Base-by-base conservation (phyloP, 2,329 filamentous ascomycete genomes). In the Fusarium hainanense region DNA sequence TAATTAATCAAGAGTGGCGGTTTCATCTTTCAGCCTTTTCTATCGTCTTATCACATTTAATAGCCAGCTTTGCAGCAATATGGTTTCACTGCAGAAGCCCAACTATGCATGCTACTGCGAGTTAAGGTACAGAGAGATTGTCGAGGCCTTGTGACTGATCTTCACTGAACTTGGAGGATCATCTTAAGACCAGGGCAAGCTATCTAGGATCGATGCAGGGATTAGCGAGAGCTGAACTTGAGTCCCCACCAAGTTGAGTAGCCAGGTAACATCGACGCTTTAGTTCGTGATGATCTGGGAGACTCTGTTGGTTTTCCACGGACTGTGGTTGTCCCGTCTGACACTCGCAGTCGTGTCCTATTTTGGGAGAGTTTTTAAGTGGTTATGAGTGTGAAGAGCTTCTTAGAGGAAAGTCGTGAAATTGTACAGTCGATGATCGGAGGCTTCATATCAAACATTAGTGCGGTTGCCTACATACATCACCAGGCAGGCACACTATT, bases 311-410 rank as follows among this genome's bases (percentile, higher is more conserved):
- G 32, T 20, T 12, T 65, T 25, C 13, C 25, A 47, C 71, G 68
- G 68, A 58, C 41, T 18, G 63, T 69, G 70, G 61, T 74, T 75
- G 42, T 23, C 47, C 73, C 73, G 70, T 70, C 73, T 75, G 68
- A 75, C 71, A 55, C 40, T 71, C 65, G 60, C 57, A 58, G 51
- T 69, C 40, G 21, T 72, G 43, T 37, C 65, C 68, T 27, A 58
- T 68, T 62, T 61, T 21, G 50, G 57, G 34, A 54, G 37, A 27
- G 27, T 23, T 7, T 11, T 25, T 18, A 10, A 32, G 44, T 55
- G 21, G 23, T 40, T 13, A 42, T 34, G 27, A 20, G 46, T 25
- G n/a, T 7, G n/a, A 56, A 12, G 11, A 12, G 16, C 37, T 13
- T 25, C 3, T 48, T n/a, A 4, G 16, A 27, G 7, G 18, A 11